Conservation (phyloP, 2,329 filamentous ascomycete genomes). For the Monosporascus cannonballus region DNA sequence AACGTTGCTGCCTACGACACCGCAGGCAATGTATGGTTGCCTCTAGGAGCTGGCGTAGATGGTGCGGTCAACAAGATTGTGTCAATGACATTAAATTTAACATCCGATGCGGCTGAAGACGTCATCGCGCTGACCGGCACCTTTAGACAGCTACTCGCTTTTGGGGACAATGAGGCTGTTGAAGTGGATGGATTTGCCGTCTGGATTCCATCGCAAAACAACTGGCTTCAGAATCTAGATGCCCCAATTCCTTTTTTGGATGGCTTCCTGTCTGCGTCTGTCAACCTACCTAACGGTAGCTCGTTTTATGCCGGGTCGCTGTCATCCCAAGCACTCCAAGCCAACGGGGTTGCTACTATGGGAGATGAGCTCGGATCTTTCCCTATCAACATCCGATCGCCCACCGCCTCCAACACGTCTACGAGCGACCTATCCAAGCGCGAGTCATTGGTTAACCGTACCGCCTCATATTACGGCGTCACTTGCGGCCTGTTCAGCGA, state of each 20-base stretch:
- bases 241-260: constrained; percentile 58
- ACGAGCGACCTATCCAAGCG: constrained; percentile 40
- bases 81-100: constrained; percentile 73
- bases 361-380: constrained; percentile 47
- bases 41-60: constrained; percentile 81
- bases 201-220: constrained; percentile 79
- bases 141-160: constrained; percentile 68
- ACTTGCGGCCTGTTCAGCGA: constrained; percentile 73
- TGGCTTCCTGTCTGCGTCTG: constrained; percentile 65
- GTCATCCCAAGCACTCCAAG: constrained; percentile 65
- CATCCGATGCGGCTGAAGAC: constrained; percentile 58
- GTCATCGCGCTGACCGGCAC: constrained; percentile 75
- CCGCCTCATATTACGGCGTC: constrained; percentile 56
- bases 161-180: constrained; percentile 55
- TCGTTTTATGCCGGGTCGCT: constrained; percentile 81
- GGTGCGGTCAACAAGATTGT: constrained; percentile 71
- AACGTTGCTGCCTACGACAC: constrained; percentile 74
- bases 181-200: constrained; percentile 73
- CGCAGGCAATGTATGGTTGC: constrained; percentile 61
- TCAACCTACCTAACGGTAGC: constrained; percentile 54
- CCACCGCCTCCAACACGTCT: constrained; percentile 23
- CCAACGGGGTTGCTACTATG: constrained; percentile 67
- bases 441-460: constrained; percentile 31
- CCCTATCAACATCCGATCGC: constrained; percentile 48
- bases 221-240: constrained; percentile 81